A percentile compares a stretch with the other conserved stretches of the same genome.
phyloP scores from a whole-genome alignment of 352 stramenopile genomes.

The Globisporangium acanthophoron region DNA sequence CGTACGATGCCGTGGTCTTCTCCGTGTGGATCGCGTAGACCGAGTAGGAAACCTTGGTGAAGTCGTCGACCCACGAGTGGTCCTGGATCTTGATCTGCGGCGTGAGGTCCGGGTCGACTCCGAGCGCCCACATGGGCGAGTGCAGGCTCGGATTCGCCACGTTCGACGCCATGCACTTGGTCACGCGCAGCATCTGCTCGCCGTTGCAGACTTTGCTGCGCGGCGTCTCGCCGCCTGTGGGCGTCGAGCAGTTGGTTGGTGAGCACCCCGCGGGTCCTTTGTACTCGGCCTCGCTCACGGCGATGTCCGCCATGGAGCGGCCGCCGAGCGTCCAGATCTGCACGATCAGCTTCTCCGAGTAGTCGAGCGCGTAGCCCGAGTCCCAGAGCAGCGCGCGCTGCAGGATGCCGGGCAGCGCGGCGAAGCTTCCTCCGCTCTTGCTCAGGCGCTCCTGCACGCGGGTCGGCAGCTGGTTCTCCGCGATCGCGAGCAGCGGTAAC shows the following conservation, averaged over 20 bases:
- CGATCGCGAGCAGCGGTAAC: neutral
- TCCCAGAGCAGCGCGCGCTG: slow-evolving; percentile 62
- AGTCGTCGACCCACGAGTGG: slow-evolving; percentile 5
- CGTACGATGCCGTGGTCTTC: neutral
- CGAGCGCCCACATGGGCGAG: slow-evolving; percentile 23
- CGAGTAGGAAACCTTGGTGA: neutral
- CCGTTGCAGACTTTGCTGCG: slow-evolving; percentile 17
- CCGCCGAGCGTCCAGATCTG: slow-evolving; percentile 25
- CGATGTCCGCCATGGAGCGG: slow-evolving; percentile 25
- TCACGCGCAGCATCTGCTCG: slow-evolving; percentile 15
- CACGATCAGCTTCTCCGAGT: slow-evolving; percentile 10
- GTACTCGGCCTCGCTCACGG: slow-evolving; percentile 19
- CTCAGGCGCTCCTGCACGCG: slow-evolving; percentile 12
- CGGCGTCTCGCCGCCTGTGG: slow-evolving; percentile 8
- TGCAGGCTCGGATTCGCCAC: slow-evolving; percentile 3
- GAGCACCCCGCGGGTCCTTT: slow-evolving; percentile 10
- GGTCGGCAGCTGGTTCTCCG: neutral
- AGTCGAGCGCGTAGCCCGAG: slow-evolving; percentile 25
- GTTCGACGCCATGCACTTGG: slow-evolving; percentile 23
- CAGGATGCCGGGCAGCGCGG: slow-evolving; percentile 22
- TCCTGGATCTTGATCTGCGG: slow-evolving; percentile 2
- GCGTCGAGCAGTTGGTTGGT: slow-evolving; percentile 14
- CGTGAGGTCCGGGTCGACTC: neutral
- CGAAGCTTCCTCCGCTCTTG: slow-evolving; percentile 14
- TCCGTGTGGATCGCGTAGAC: slow-evolving; percentile 11